Conservation (phyloP, 2,329 filamentous ascomycete genomes). For the Penicillium expansum region DNA sequence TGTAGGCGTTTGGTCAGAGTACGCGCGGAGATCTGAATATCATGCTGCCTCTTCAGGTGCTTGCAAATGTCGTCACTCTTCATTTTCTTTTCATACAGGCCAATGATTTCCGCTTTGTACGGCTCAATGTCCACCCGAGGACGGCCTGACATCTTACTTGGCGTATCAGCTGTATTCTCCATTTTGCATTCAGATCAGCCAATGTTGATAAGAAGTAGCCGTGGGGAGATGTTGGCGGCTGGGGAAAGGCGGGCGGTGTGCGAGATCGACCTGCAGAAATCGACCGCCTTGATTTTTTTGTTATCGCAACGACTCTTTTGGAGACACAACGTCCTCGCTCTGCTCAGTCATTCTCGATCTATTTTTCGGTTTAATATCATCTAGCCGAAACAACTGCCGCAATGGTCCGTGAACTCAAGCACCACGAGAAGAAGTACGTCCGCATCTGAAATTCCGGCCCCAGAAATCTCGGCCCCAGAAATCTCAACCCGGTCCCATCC, state of each 20-base stretch:
- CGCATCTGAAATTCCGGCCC: neutral
- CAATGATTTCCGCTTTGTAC: constrained; percentile 4
- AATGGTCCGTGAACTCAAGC: constrained; percentile 95
- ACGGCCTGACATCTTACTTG: neutral
- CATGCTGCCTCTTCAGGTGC: constrained; percentile 6
- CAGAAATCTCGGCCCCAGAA: constrained; percentile 3
- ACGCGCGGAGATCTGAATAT: constrained; percentile 6
- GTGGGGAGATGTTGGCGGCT: neutral
- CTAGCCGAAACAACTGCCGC: constrained; percentile 21
- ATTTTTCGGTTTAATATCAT: neutral
- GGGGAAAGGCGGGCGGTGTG: constrained; percentile 5
- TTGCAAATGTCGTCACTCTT: constrained; percentile 9
- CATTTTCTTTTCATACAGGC: constrained; percentile 7
- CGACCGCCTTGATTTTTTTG: constrained; percentile 25
- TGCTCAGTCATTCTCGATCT: neutral
- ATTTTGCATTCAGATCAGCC: neutral
- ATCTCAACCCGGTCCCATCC: neutral
- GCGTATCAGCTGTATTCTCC: neutral
- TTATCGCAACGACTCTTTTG: constrained; percentile 23
- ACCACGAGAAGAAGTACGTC: constrained; percentile 81
- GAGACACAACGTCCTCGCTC: neutral
- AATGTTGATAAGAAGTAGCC: neutral
- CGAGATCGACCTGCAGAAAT: constrained; percentile 9
- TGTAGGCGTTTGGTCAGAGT: constrained; percentile 14
- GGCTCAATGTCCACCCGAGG: constrained; percentile 6